Evolutionary conservation across 768 basidiomycete species (phyloP), one percentile per base, ranked within the genome.

Genomic region (Leccinum imitatum): DNA sequence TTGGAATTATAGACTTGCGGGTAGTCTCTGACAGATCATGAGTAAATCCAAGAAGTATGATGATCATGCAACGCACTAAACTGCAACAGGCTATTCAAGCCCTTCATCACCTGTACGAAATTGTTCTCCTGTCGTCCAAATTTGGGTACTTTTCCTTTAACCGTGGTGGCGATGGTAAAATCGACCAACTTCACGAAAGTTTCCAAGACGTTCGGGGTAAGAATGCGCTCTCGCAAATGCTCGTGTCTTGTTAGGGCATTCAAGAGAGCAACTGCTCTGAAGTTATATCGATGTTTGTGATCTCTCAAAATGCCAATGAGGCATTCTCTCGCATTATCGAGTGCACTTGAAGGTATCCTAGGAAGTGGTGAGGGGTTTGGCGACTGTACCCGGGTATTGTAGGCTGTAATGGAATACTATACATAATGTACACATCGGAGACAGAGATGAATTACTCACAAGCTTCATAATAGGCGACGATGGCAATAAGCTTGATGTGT

Each of bases 41-140:
- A 64, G 35, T 23, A 5, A 30, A 10, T 48, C 1, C 14, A 14
- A 1, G 7, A 47, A 27, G 17, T 23, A 33, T 0, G n/a, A 41
- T 11, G 4, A 37, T n/a, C 39, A 35, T 4, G 0, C 13, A 37
- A 61, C 69, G 39, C 6, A 69, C 69, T 53, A 8, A 60, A 68
- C 14, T 60, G 50, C 59, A 65, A 31, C 19, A 70, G 25, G 25
- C 63, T 61, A 8, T 21, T 61, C 41, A 69, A 31, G 27, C 66
- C 61, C 3, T 70, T 62, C 69, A 69, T 69, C 14, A 58, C 69
- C 27, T 63, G 64, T 19, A 53, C 53, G 30, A 70, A 66, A 48
- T 60, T 62, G 7, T 48, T 53, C 10, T 17, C 55, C 0, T 30
- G 39, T 31, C 50, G 37, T 2, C 2, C 8, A 21, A n/a, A 41